Conservation (phyloP, 2,329 filamentous ascomycete species). For the Claviceps arundinis region DNA sequence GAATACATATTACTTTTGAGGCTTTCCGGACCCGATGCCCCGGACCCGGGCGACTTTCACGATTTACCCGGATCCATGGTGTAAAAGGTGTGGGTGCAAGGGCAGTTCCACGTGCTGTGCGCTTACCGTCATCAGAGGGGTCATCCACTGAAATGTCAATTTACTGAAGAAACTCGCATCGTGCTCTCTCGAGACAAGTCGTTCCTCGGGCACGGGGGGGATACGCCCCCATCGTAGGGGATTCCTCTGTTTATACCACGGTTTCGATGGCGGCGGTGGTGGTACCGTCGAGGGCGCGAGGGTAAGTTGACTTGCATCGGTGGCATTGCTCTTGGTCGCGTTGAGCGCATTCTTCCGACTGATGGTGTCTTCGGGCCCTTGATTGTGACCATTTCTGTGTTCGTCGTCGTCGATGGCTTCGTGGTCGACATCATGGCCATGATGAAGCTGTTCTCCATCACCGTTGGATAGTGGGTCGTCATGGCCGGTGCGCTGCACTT, state of each 20-base stretch:
- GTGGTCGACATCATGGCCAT: background rate
- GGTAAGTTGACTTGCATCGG: constrained; percentile 36
- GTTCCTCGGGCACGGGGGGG: constrained; percentile 41
- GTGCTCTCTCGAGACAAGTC: constrained; percentile 51
- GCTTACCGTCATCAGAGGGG: constrained; percentile 64
- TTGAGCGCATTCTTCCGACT: constrained; percentile 8
- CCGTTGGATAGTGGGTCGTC: constrained; percentile 1
- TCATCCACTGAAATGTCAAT: constrained; percentile 83
- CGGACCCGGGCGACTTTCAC: background rate
- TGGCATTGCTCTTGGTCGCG: constrained; percentile 37
- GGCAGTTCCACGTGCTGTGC: background rate
- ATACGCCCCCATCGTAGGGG: constrained; percentile 46
- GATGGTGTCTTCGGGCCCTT: constrained; percentile 9
- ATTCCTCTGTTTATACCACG: constrained; percentile 52
- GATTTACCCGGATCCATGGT: background rate
- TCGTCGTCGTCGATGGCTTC: constrained; percentile 1
- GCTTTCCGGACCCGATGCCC: too few relatives aligned
- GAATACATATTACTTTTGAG: background rate
- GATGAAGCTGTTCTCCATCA: background rate
- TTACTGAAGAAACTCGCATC: constrained; percentile 60
- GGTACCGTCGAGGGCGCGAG: constrained; percentile 24
- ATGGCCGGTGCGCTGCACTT: background rate
- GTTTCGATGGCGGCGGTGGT: constrained; percentile 18
- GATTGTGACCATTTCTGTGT: constrained; percentile 4
- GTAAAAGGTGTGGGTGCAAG: background rate